Evolutionary conservation across 2,329 filamentous ascomycete species (phyloP), one percentile per base, ranked within the genome.

Genomic region (Aschersonia sp.): DNA sequence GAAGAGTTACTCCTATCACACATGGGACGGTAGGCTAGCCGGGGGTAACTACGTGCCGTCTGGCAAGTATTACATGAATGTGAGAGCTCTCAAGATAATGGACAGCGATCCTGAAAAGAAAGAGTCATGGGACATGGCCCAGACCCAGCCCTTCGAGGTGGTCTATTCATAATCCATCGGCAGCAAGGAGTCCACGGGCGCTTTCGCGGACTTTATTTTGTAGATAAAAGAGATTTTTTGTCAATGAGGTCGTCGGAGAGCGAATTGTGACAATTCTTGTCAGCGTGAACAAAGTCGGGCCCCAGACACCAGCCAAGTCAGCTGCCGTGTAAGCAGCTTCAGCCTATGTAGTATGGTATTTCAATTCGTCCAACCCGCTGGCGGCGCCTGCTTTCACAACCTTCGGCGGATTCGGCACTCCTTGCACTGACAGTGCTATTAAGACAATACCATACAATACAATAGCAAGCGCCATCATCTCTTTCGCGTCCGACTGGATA

Each of bases 401-500:
- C 20, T 20, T 20, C 20, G 20, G 20, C 20, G 20, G 20, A 20
- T 20, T 20, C 20, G 20, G 20, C 20, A 20, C 20, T 20, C 20
- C 20, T 20, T 20, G 20, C 20, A 20, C 20, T 20, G 20, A 20
- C 20, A 20, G 20, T 20, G 20, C 20, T 20, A 20, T 20, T 20
- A 20, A 20, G 1, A 20, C 20, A 20, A 20, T 20, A 20, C 20
- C 20, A 20, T 20, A 20, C 20, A 20, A 20, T 20, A 20, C 20
- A 20, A 20, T 20, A 38, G 7, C 35, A 4, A 4, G 3, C 35
- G 3, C 31, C 43, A 6, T 55, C 51, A 63, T 46, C 60, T 55
- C 44, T 59, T 58, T 45, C 63, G 59, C 5, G 60, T 60, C 47
- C 62, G 54, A n/a, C 56, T 60, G 20, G 63, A 53, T 9, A 58